Evolutionary conservation across 2,329 filamentous ascomycete genomes (phyloP).

Genomic region (Seiridium cupressi): DNA sequence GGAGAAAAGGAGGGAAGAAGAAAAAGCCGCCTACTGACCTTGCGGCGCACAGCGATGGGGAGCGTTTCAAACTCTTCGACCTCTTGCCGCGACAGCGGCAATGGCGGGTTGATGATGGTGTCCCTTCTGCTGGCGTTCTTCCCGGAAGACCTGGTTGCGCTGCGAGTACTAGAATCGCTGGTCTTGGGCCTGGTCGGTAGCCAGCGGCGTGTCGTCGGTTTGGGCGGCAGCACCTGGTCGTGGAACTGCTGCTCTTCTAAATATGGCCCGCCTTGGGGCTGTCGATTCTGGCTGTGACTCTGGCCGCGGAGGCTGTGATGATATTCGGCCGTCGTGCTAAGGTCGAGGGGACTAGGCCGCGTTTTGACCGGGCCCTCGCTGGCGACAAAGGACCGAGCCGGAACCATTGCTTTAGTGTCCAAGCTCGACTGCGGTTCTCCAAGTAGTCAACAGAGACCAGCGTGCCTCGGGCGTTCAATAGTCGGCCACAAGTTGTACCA

Average conservation of each 20-base stretch:
- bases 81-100: slow-evolving; percentile 30
- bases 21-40: slow-evolving; percentile 35
- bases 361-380: slow-evolving; percentile 9
- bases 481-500: neutral
- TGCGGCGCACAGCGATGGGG: slow-evolving; percentile 47
- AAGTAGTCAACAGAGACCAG: neutral
- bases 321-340: slow-evolving; percentile 20
- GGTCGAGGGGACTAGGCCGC: slow-evolving; percentile 9
- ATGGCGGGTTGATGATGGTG: slow-evolving; percentile 12
- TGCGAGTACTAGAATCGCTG: neutral
- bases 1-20: slow-evolving; percentile 7
- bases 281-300: slow-evolving; percentile 18
- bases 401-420: neutral
- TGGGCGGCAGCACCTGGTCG: neutral
- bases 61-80: slow-evolving; percentile 48
- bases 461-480: neutral
- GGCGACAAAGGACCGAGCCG: slow-evolving; percentile 12
- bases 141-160: neutral
- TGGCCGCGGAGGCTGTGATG: slow-evolving; percentile 23
- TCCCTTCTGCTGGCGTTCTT: neutral
- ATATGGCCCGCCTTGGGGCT: slow-evolving; percentile 7
- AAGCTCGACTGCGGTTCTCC: neutral
- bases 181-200: slow-evolving; percentile 1
- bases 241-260: slow-evolving; percentile 2
- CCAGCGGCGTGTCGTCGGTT: slow-evolving; percentile 3